Evolutionary conservation across 2,329 filamentous ascomycete species (phyloP).

Genomic region (Nothophoma quercina): DNA sequence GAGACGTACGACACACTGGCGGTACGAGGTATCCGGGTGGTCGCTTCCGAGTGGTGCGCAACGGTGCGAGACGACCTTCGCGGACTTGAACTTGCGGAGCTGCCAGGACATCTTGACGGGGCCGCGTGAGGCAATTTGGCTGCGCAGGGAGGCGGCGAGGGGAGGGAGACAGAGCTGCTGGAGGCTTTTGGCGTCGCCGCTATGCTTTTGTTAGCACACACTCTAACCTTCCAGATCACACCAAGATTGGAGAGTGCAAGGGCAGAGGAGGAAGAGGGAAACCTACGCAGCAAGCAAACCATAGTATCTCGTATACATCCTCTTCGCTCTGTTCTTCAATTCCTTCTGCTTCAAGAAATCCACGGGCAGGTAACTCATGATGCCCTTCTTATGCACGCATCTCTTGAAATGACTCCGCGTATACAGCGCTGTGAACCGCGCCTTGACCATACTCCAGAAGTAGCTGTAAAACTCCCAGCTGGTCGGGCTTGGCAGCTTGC

Average conservation of each 20-base stretch:
- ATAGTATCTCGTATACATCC: conserved; percentile 68
- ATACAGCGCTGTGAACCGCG: conserved; percentile 24
- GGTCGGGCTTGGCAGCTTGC: conserved; percentile 14
- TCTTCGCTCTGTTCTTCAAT: conserved; percentile 56
- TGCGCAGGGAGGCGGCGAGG: conserved; percentile 61
- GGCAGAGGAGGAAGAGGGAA: background rate
- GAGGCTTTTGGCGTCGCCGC: conserved; percentile 28
- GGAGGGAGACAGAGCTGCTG: conserved; percentile 62
- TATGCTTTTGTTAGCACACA: conserved; percentile 17
- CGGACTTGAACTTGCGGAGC: conserved; percentile 38
- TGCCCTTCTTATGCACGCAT: conserved; percentile 24
- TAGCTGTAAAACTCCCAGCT: conserved; percentile 23
- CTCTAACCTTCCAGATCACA: no score
- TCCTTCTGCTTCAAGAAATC: conserved; percentile 20
- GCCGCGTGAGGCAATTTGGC: conserved; percentile 61
- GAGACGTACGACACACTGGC: conserved; percentile 39
- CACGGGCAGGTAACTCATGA: conserved; percentile 20
- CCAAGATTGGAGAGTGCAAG: background rate
- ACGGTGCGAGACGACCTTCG: conserved; percentile 65
- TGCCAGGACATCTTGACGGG: conserved; percentile 58
- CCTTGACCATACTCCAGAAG: conserved; percentile 30
- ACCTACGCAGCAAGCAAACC: conserved; percentile 61
- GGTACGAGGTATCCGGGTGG: conserved; percentile 30
- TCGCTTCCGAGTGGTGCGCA: conserved; percentile 54
- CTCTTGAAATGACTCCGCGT: conserved; percentile 27